Evolutionary conservation across 1,139 yeast genomes (phyloP), one percentile per base, ranked within the genome.

Genomic region (Yamadazyma atmosphaerica): DNA sequence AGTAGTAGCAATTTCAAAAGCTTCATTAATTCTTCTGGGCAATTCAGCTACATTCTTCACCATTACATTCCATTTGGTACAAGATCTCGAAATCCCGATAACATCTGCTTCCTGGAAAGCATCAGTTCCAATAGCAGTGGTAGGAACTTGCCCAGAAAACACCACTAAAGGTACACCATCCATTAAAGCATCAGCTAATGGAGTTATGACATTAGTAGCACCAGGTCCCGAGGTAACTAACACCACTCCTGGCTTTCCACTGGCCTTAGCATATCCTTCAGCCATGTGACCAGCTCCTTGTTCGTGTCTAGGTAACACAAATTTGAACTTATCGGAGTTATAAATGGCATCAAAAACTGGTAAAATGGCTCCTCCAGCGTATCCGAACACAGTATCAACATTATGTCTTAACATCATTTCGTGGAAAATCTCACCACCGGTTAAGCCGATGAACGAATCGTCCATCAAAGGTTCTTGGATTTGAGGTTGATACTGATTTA

Each of bases 281-380:
- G 98, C 98, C 98, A 92, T 92, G 66, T 92, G 98, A 37, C 98
- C 98, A 16, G 98, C 98, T 63, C 98, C 98, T 69, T 92, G 98
- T 65, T 92, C 98, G 61, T 92, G 98, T 58, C 95, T 81, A 37
- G 98, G 98, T 52, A 92, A 73, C 42, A 92, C 87, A 61, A 92
- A 92, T 51, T 83, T 81, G 74, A 92, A 90, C 56, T 85, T 80
- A 42, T 85, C 83, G 12, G 96, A 86, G 69, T 90, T 86, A 73
- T 86, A 86, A 54, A 92, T 92, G 51, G 98, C 98, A 61, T 92
- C 98, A 59, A 86, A 92, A 23, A 92, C 98, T 17, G 98, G 98
- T 55, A 92, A 77, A 59, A 92, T 92, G 51, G 98, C 98, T 61
- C 98, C 98, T 56, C 98, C 98, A 38, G 98, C 95, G 68, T 86